These are phyloP conservation scores for Trichoderma pleuroti DNA, from an alignment of 2,329 filamentous ascomycete genomes.

Conservation along the genomic window DNA sequence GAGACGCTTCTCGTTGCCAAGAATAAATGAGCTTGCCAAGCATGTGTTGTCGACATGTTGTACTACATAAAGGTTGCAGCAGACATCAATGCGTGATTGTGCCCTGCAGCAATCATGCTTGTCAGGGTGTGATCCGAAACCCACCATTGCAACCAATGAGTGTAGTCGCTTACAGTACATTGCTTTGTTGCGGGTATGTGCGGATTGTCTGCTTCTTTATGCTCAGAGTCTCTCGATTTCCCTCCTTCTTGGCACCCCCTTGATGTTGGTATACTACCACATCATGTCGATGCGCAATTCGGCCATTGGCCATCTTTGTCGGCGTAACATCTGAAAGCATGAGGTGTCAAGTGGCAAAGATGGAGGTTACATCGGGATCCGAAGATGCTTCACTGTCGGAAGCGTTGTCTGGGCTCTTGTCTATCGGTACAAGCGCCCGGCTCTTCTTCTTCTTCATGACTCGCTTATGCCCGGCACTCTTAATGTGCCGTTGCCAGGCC, in stretches of 20 bases:
- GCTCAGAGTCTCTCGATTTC: not conserved
- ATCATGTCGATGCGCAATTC: not conserved
- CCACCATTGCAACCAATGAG: not conserved
- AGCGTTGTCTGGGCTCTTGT: slow-evolving; percentile 18
- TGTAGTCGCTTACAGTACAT: not conserved
- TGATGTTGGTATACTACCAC: not conserved
- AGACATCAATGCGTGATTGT: not conserved
- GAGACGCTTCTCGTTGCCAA: not conserved
- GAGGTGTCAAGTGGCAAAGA: slow-evolving; percentile 13
- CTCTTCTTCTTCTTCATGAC: slow-evolving; percentile 36
- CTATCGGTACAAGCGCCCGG: slow-evolving; percentile 35
- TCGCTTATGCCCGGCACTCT: slow-evolving; percentile 35
- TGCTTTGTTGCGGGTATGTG: not conserved
- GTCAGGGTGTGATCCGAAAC: not conserved
- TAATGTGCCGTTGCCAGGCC: slow-evolving; percentile 40
- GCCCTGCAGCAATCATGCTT: not conserved
- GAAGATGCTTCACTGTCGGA: slow-evolving; percentile 12
- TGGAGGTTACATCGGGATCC: slow-evolving; percentile 5
- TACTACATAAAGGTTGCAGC: not conserved
- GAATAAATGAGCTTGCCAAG: not conserved
- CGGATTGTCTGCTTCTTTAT: not conserved
- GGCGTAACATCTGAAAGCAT: not conserved
- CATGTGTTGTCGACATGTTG: not conserved
- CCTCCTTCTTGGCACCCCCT: not conserved
- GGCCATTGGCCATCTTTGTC: not conserved